Conservation (phyloP, 805 yeast species). For the Candida chilensis region DNA sequence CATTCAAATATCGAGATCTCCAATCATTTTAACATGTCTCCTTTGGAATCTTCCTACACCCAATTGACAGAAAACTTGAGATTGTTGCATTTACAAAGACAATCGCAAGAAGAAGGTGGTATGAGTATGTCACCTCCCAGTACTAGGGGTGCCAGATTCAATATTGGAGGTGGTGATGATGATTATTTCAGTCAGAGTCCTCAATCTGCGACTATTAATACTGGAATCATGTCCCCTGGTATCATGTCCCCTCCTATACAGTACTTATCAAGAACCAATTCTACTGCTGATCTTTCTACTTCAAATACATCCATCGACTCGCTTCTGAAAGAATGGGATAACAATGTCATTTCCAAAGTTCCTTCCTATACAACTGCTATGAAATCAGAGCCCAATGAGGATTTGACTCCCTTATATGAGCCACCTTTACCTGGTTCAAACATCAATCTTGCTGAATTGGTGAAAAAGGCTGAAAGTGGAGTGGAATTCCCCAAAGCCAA, state of each 20-base stretch:
- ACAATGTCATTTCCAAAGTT: constrained; percentile 48
- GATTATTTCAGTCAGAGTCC: constrained; percentile 24
- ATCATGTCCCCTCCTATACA: constrained; percentile 42
- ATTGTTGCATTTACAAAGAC: constrained; percentile 39
- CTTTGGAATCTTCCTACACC: neutral
- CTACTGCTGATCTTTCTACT: constrained; percentile 21
- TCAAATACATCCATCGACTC: constrained; percentile 2
- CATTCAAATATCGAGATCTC: constrained; percentile 1
- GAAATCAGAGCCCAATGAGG: constrained; percentile 37
- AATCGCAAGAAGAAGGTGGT: constrained; percentile 21
- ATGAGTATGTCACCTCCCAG: neutral
- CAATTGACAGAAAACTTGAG: constrained; percentile 41
- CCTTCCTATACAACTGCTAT: constrained; percentile 84
- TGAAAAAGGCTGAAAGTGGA: constrained; percentile 18
- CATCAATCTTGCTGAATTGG: constrained; percentile 19
- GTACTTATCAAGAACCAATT: constrained; percentile 51
- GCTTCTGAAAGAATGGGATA: constrained; percentile 34
- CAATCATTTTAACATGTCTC: constrained; percentile 1
- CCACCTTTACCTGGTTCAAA: constrained; percentile 37
- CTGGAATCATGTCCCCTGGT: constrained; percentile 25
- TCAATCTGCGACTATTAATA: constrained; percentile 4
- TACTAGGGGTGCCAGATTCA: no score
- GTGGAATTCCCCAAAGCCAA: no score
- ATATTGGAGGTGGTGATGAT: constrained; percentile 6
- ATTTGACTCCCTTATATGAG: constrained; percentile 66